Base-by-base conservation (phyloP, 179 eudicot species). In the Spergularia azorica region DNA sequence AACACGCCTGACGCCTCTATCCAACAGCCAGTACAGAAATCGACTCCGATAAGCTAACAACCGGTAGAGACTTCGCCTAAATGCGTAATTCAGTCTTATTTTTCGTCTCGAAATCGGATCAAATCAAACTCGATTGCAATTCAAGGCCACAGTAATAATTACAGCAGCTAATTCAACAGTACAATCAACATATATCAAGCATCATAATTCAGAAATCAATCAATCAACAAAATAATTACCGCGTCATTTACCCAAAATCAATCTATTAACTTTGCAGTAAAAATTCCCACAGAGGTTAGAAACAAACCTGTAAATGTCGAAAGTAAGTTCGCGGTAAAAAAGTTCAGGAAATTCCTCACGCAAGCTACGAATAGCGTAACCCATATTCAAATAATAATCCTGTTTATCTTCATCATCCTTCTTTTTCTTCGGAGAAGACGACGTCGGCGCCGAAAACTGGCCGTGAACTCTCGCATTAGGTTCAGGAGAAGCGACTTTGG, bases 231-330 rank as follows among this genome's bases (percentile, higher is more conserved):
- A n/a, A n/a, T n/a, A n/a, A n/a, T n/a, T n/a, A n/a, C n/a, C n/a
- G n/a, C n/a, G n/a, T n/a, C n/a, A n/a, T n/a, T n/a, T n/a, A n/a
- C n/a, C n/a, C n/a, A n/a, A n/a, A n/a, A n/a, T n/a, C n/a, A n/a
- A n/a, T n/a, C n/a, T n/a, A n/a, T n/a, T 26, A 26, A 26, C 32
- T 26, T 26, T 26, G 32, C 32, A 26, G 32, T 26, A 26, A 26
- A 26, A 26, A n/a, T n/a, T n/a, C n/a, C n/a, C n/a, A n/a, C n/a
- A n/a, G n/a, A n/a, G n/a, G n/a, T n/a, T n/a, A n/a, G n/a, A n/a
- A n/a, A n/a, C 72, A n/a, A 76, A 94, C 98, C 98, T 95, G 97
- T 93, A 95, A 64, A 93, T 89, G 72, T 87, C 90, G 66, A 87
- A 95, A 69, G 63, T 80, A 72, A 83, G 95, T 68, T 95, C 98